Conservation (phyloP, 208 protist species). For the Acanthamoeba quina region DNA sequence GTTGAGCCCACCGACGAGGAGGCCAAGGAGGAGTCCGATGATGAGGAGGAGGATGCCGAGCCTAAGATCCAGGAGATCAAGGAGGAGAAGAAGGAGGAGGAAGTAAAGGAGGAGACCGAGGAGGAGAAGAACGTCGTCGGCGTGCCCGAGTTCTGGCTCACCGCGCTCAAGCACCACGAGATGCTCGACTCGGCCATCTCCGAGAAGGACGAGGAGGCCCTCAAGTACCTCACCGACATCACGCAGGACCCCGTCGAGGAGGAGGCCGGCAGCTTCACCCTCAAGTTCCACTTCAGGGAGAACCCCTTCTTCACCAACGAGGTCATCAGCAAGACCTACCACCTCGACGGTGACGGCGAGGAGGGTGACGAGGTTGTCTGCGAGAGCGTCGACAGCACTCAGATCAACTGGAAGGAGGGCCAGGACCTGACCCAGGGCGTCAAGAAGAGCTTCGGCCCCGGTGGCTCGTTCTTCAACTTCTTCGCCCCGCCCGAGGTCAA, state of each 20-base stretch:
- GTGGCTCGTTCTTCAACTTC: conserved; percentile 72
- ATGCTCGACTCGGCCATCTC: conserved; percentile 62
- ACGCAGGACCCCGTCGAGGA: conserved; percentile 41
- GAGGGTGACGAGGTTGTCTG: conserved; percentile 59
- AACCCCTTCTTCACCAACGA: conserved; percentile 82
- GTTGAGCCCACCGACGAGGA: conserved; percentile 72
- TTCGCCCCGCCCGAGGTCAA: conserved; percentile 64
- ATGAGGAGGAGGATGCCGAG: conserved; percentile 21
- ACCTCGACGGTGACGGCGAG: conserved; percentile 69
- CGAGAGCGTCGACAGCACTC: conserved; percentile 73
- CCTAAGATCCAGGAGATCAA: conserved; percentile 21
- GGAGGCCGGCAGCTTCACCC: conserved; percentile 70
- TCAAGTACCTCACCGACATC: conserved; percentile 74
- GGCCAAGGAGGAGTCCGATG: not conserved
- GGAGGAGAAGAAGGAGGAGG: conserved; percentile 50
- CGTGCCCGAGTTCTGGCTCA: conserved; percentile 82
- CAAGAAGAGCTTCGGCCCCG: not conserved
- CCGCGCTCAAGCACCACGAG: conserved; percentile 68
- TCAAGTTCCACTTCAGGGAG: conserved; percentile 79
- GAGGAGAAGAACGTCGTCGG: conserved; percentile 66
- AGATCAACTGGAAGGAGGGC: conserved; percentile 68
- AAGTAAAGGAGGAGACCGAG: conserved; percentile 14
- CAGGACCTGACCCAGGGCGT: conserved; percentile 59
- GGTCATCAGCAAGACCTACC: conserved; percentile 80
- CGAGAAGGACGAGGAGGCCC: conserved; percentile 63